Conservation (phyloP, 2,329 filamentous ascomycete species). For the Blastomyces silverae region DNA sequence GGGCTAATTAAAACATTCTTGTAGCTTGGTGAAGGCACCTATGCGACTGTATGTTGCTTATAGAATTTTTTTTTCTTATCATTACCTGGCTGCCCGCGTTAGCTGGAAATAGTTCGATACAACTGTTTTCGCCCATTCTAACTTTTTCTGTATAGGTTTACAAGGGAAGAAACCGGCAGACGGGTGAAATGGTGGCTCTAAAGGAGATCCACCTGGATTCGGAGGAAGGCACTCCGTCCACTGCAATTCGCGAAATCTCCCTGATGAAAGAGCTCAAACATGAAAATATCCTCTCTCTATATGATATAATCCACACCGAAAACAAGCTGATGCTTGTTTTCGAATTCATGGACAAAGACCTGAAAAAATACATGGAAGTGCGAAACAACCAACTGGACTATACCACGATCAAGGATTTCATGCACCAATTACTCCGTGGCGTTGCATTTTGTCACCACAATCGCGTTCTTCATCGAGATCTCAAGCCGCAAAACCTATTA, state of each 20-base stretch:
- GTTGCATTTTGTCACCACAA: constrained; percentile 99
- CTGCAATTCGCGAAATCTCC: constrained; percentile 95
- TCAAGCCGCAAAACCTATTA: constrained; percentile 93
- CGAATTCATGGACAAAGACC: constrained; percentile 96
- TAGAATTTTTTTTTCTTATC: constrained; percentile 10
- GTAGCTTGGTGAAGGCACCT: constrained; percentile 88
- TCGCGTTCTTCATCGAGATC: constrained; percentile 85
- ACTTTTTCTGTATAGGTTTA: constrained; percentile 61
- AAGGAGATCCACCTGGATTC: constrained; percentile 99
- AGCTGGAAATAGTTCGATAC: not conserved
- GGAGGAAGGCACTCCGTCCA: constrained; percentile 94
- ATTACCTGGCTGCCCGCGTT: not conserved
- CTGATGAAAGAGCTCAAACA: constrained; percentile 99
- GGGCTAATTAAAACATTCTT: constrained; percentile 27
- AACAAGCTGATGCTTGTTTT: constrained; percentile 99
- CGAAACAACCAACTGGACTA: constrained; percentile 84
- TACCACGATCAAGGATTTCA: constrained; percentile 93
- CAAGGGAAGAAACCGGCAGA: constrained; percentile 95
- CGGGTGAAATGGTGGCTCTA: constrained; percentile 88
- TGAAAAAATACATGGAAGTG: constrained; percentile 98
- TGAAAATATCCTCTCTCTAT: constrained; percentile 92
- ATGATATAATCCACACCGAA: constrained; percentile 99
- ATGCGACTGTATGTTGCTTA: constrained; percentile 70
- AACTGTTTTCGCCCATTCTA: not conserved
- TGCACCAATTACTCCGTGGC: constrained; percentile 92